Evolutionary conservation across 1,284 basidiomycete genomes (phyloP).

Genomic region (Ustanciosporium gigantosporum): DNA sequence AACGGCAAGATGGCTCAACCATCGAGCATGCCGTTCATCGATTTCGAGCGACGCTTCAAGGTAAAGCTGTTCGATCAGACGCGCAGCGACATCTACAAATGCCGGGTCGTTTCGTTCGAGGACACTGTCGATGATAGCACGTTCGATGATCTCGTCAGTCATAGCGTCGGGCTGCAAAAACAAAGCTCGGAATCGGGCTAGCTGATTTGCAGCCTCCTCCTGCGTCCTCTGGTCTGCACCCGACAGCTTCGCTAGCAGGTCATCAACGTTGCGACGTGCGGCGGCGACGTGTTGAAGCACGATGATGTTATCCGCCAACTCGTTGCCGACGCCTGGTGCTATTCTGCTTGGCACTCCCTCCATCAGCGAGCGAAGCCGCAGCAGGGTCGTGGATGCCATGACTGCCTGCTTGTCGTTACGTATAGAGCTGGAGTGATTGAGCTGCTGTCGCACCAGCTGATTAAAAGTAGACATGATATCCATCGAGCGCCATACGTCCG

Average conservation of each 20-base stretch:
- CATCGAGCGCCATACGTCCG: slow-evolving; percentile 28
- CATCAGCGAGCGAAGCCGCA: slow-evolving; percentile 33
- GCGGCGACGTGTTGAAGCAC: slow-evolving; percentile 20
- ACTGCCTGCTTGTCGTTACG: slow-evolving; percentile 32
- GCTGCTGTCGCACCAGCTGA: slow-evolving; percentile 37
- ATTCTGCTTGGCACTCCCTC: slow-evolving; percentile 18
- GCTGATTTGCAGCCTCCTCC: slow-evolving; percentile 11
- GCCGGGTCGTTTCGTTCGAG: slow-evolving; percentile 2
- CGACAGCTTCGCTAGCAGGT: slow-evolving; percentile 12
- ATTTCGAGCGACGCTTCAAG: slow-evolving; percentile 40
- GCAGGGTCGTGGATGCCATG: slow-evolving; percentile 31
- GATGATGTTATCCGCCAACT: slow-evolving; percentile 3
- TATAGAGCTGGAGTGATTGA: slow-evolving; percentile 36
- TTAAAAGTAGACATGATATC: slow-evolving; percentile 37
- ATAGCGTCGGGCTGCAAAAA: slow-evolving; percentile 24
- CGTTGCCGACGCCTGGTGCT: slow-evolving; percentile 3
- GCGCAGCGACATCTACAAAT: slow-evolving; percentile 14
- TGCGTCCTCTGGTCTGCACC: not conserved
- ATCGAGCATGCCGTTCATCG: slow-evolving; percentile 35
- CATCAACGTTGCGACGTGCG: slow-evolving; percentile 14
- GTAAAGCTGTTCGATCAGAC: slow-evolving; percentile 34
- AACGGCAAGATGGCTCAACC: slow-evolving; percentile 19
- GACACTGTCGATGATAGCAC: slow-evolving; percentile 26
- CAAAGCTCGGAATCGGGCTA: slow-evolving; percentile 19
- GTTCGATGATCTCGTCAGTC: slow-evolving; percentile 34